These are phyloP conservation scores for Penicillium sp. DNA, from an alignment of 2,329 filamentous ascomycete genomes.

Conservation along the genomic window DNA sequence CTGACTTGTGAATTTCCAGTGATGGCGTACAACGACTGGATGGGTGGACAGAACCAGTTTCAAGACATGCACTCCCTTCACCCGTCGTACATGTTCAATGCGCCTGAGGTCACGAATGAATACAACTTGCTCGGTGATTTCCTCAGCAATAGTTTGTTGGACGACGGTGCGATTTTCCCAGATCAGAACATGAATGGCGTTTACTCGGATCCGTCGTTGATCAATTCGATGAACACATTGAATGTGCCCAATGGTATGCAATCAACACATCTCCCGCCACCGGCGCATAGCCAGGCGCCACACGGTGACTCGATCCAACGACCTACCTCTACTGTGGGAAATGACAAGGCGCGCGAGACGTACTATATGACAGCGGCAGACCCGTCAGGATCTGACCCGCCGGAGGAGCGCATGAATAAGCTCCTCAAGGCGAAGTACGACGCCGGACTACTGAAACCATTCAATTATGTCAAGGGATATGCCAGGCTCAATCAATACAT, in stretches of 20 bases:
- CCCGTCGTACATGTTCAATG: constrained; percentile 91
- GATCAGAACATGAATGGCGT: constrained; percentile 67
- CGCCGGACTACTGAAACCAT: constrained; percentile 89
- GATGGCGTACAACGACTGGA: constrained; percentile 82
- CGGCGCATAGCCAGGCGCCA: constrained; percentile 34
- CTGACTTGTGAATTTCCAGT: constrained; percentile 57
- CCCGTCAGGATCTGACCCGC: constrained; percentile 81
- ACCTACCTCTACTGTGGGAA: constrained; percentile 64
- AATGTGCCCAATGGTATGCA: constrained; percentile 37
- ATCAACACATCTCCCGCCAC: constrained; percentile 40
- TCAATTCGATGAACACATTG: constrained; percentile 48
- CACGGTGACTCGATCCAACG: constrained; percentile 62
- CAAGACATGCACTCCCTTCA: constrained; percentile 95
- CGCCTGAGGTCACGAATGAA: constrained; percentile 93
- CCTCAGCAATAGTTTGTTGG: constrained; percentile 85
- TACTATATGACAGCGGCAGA: constrained; percentile 98
- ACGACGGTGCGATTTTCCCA: constrained; percentile 75
- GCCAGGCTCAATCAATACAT: constrained; percentile 87
- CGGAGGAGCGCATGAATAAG: constrained; percentile 94
- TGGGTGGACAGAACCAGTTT: constrained; percentile 77
- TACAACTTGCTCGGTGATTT: constrained; percentile 98
- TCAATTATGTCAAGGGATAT: constrained; percentile 98
- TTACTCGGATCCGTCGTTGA: constrained; percentile 62
- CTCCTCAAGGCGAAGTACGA: constrained; percentile 95
- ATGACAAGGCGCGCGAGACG: constrained; percentile 73